Evolutionary conservation across 108 stramenopile genomes (phyloP), one percentile per base, ranked within the genome.

Genomic region (Skeletonema menzelii): DNA sequence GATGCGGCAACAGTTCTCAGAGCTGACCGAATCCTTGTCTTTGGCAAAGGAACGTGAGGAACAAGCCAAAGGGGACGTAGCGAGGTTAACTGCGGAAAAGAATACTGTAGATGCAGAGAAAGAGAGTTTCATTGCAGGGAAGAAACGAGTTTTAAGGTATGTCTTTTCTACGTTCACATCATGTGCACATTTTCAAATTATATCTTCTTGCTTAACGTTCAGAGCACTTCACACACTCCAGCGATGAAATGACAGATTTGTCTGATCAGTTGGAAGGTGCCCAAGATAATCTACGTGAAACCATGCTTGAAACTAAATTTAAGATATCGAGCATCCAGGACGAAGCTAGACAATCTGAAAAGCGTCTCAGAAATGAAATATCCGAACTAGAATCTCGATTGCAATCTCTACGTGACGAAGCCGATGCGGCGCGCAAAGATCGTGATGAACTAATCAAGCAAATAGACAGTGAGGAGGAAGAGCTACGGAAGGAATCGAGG

Each of bases 251-350:
- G 35, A 44, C 59, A 19, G 37, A 59, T 35, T 27, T 77, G 37
- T 70, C 76, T 8, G 76, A 77, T 56, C 46, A 70, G 34, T 34
- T 77, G 13, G 76, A 77, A 49, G 76, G 58, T 13, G 28, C 47
- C 0, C 76, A 77, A 59, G 76, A 77, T 57, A 59, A 64, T 20
- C 62, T 77, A 13, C 76, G 76, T 30, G 26, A 70, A 49, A 67
- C 69, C 26, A 65, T 70, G 27, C 44, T 57, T 22, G 37, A 70
- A 46, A 70, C 69, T 3, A 69, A 30, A 34, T 65, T 57, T 0
- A 40, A 70, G 27, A 65, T 77, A 62, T 61, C 69, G n/a, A 28
- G 17, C 28, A 56, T 70, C 17, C 69, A 65, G 42, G 56, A 58
- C 12, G 47, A 77, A 38, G 76, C 68, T 26, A 70, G 56, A 69